Evolutionary conservation across 2,329 filamentous ascomycete genomes (phyloP).

Genomic region (Leptoxyphium fumago): DNA sequence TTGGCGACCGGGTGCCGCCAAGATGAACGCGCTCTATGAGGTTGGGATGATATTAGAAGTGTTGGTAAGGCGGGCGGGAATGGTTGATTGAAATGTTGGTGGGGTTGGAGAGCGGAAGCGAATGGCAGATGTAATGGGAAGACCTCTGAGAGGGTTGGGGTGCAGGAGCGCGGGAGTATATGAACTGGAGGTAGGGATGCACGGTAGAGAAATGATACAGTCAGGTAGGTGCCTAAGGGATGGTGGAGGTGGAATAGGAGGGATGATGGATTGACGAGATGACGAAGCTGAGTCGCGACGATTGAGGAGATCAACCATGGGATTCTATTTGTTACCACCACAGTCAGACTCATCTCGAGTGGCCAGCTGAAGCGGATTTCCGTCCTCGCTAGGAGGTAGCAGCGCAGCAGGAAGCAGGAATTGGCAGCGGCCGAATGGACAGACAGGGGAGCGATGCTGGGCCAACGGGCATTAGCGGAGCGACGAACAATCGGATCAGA

Average conservation of each 20-base stretch:
- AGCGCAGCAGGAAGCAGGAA: no score
- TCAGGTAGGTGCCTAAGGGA: background rate
- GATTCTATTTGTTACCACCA: no score
- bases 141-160: background rate
- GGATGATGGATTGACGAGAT: background rate
- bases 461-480: background rate
- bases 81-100: conserved; percentile 1
- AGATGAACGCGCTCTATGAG: conserved; percentile 8
- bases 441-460: background rate
- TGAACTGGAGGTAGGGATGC: background rate
- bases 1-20: conserved; percentile 54
- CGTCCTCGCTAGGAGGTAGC: no score
- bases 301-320: no score
- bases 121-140: conserved; percentile 1
- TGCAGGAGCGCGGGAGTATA: background rate
- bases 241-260: background rate
- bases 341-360: no score
- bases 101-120: conserved; percentile 1
- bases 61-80: conserved; percentile 3
- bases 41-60: conserved; percentile 2
- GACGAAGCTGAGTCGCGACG: background rate
- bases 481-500: background rate
- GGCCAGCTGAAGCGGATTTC: no score
- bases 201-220: background rate
- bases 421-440: no score